A percentile compares a stretch with the other conserved stretches of the same genome.
These are phyloP conservation scores for Alternaria arborescens DNA, from an alignment of 2,329 filamentous ascomycete species.

Conservation along the genomic window DNA sequence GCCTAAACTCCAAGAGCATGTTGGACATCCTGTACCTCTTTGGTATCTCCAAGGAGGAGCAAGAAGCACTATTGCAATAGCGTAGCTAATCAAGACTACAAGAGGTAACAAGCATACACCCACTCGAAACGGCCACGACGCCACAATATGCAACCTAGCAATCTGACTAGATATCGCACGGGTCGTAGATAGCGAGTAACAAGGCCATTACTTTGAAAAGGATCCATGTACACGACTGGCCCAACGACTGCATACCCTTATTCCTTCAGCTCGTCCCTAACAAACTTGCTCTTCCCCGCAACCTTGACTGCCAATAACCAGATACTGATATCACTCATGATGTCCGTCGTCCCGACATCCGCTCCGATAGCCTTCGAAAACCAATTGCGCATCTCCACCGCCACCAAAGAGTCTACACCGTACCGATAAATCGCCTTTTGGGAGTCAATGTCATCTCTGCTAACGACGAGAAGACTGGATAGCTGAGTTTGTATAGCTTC, in stretches of 20 bases:
- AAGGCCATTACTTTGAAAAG: too few species aligned
- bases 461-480: slow-evolving; percentile 19
- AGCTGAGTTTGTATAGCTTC: slow-evolving; percentile 24
- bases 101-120: too few species aligned
- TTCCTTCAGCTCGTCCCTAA: slow-evolving; percentile 15
- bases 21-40: slow-evolving; percentile 78
- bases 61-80: slow-evolving; percentile 56
- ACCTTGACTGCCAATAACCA: slow-evolving; percentile 18
- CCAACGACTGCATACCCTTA: neutral
- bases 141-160: neutral
- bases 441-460: slow-evolving; percentile 33
- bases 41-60: slow-evolving; percentile 73
- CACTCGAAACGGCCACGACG: neutral
- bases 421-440: slow-evolving; percentile 33
- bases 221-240: neutral
- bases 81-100: neutral
- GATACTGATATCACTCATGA: slow-evolving; percentile 23
- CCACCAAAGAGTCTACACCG: slow-evolving; percentile 39
- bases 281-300: slow-evolving; percentile 21
- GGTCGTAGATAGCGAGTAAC: too few species aligned
- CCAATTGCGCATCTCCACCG: slow-evolving; percentile 38
- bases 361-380: slow-evolving; percentile 22
- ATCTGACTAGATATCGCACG: too few species aligned
- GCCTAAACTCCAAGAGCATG: slow-evolving; percentile 75
- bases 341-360: slow-evolving; percentile 21